These are phyloP conservation scores for Sanghuangporus sanghuang DNA, from an alignment of 1,284 basidiomycete species.

Conservation along the genomic window DNA sequence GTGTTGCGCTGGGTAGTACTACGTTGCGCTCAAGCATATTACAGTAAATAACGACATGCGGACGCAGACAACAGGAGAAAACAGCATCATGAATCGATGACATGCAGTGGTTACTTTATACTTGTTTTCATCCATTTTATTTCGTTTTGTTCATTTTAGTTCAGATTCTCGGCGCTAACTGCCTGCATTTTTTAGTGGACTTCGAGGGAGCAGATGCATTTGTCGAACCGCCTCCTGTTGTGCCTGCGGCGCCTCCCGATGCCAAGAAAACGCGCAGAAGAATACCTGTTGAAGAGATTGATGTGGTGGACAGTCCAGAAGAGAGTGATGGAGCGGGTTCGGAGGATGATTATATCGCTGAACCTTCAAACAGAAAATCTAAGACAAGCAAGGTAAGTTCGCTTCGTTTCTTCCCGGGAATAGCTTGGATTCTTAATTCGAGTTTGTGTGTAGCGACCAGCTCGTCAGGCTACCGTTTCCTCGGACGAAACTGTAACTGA, in stretches of 20 bases:
- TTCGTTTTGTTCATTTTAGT: background rate
- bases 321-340: constrained; percentile 25
- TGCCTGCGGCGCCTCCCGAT: background rate
- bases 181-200: constrained; percentile 9
- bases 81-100: background rate
- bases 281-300: background rate
- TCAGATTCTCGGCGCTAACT: background rate
- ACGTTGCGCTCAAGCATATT: background rate
- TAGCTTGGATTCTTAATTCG: constrained; percentile 16
- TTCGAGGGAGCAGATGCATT: constrained; percentile 13
- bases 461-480: constrained; percentile 27
- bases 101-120: background rate
- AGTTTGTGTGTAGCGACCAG: constrained; percentile 13
- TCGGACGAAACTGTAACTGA: constrained; percentile 15
- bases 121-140: background rate
- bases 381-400: constrained; percentile 40
- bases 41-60: background rate
- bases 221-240: background rate
- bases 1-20: background rate
- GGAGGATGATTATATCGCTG: constrained; percentile 66
- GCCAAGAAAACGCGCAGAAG: background rate
- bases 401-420: background rate
- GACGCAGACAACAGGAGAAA: background rate
- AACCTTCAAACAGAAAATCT: constrained; percentile 30
- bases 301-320: constrained; percentile 27